Evolutionary conservation across 257 asterid species (phyloP), one percentile per base, ranked within the genome.

Genomic region (Nicotiana knightiana): DNA sequence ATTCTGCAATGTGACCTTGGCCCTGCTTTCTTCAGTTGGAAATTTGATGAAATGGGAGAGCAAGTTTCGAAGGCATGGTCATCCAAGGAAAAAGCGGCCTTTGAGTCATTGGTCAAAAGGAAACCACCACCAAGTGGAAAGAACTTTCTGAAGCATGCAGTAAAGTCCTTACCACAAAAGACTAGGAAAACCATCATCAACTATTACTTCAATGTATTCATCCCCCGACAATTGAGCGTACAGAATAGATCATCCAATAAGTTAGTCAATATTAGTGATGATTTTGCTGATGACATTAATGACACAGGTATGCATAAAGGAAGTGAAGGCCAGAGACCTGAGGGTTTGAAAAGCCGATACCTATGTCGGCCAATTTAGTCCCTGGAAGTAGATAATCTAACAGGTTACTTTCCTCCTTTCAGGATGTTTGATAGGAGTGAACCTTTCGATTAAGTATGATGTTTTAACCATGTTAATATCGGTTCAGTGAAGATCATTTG

Each of bases 1-100:
- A 63, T 55, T 65, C 87, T 94, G 82, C 87, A 84, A 79, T 37
- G 78, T 55, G 93, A 93, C 28, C 89, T 93, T 57, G 97, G 96
- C 70, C 87, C 88, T 77, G 91, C 92, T 16, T 93, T 92, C 83
- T 85, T 79, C 65, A 82, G 86, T 71, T 93, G 97, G 97, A 94
- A 92, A 77, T 88, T 93, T n/a, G 91, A 94, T 63, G 92, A 90
- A 83, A 91, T 89, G 91, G 98, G 98, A 12, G 96, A 87, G 76
- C 94, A 87, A 84, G 86, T 85, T 32, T 84, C 89, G 7, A 84
- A 88, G 76, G 83, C 85, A 17, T 93, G 98, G 98, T 86, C 94
- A 24, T 4, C 16, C 17, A 87, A 89, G 87, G 97, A 94, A 68
- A 89, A 88, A 81, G 76, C 84, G 77, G 83, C 77, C 54, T 89